These are phyloP conservation scores for Paramecium pentaurelia DNA, from an alignment of 73 alveolate species.

Conservation along the genomic window DNA sequence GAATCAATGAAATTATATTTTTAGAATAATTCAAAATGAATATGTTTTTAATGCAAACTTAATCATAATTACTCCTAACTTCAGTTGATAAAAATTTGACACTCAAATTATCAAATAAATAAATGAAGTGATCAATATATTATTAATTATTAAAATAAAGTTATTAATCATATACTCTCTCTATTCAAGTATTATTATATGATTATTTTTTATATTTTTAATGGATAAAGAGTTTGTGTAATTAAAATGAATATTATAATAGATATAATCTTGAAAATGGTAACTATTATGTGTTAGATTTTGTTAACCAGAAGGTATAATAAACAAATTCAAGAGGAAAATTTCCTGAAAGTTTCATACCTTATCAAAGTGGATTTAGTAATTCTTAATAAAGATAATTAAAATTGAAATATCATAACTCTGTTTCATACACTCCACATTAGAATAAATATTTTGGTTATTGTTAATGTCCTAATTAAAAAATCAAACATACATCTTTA, in stretches of 20 bases:
- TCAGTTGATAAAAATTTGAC: background rate
- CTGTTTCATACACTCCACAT: background rate
- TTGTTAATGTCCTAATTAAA: background rate
- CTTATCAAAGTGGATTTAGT: background rate
- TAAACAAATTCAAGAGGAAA: conserved; percentile 6
- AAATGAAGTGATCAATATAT: background rate
- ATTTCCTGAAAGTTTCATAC: background rate
- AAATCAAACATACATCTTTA: background rate
- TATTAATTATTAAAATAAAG: too few species aligned
- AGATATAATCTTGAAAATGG: background rate
- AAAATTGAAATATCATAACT: background rate
- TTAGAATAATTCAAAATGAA: background rate
- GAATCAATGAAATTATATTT: background rate
- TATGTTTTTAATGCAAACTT: background rate
- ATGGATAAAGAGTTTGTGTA: conserved; percentile 19
- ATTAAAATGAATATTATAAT: background rate
- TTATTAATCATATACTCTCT: background rate
- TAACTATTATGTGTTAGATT: background rate
- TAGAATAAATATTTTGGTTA: background rate
- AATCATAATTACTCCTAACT: background rate
- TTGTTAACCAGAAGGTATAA: background rate
- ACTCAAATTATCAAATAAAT: background rate
- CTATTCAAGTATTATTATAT: background rate
- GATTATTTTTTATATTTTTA: background rate
- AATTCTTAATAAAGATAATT: background rate